These are phyloP conservation scores for Vitis hybrid DNA, from an alignment of 177 flowering plant species.

Conservation along the genomic window DNA sequence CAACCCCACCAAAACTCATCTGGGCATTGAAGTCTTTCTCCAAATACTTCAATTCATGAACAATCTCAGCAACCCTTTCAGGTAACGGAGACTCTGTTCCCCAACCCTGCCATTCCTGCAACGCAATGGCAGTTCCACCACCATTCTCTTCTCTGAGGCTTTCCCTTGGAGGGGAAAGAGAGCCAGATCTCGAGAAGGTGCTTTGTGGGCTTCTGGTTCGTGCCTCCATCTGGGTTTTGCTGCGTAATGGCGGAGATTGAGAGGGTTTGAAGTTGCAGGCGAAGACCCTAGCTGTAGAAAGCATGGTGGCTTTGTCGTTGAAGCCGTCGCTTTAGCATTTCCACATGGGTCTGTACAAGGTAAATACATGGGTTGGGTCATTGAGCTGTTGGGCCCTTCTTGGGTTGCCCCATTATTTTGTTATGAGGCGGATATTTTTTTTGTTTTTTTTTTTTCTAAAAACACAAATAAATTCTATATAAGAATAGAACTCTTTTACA, in stretches of 20 bases:
- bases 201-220: constrained; percentile 16
- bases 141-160: constrained; percentile 13
- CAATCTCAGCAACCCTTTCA: constrained; percentile 47
- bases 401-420: too few species aligned
- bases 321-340: not conserved
- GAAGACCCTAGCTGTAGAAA: constrained; percentile 21
- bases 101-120: constrained; percentile 89
- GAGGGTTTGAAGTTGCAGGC: constrained; percentile 20
- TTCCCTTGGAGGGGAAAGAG: constrained; percentile 35
- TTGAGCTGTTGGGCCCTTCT: too few species aligned
- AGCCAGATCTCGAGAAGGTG: constrained; percentile 18
- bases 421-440: too few species aligned
- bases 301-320: constrained; percentile 15
- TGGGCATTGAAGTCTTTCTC: constrained; percentile 46
- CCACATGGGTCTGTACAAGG: not conserved
- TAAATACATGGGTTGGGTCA: not conserved
- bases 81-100: constrained; percentile 78
- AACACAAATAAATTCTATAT: too few species aligned
- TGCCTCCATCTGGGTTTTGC: constrained; percentile 27
- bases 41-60: constrained; percentile 61
- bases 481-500: too few species aligned
- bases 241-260: constrained; percentile 14
- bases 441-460: too few species aligned
- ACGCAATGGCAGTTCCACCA: constrained; percentile 31
- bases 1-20: constrained; percentile 75